These are phyloP conservation scores for Centella asiatica DNA, from an alignment of 129 eudicot genomes.

Conservation along the genomic window DNA sequence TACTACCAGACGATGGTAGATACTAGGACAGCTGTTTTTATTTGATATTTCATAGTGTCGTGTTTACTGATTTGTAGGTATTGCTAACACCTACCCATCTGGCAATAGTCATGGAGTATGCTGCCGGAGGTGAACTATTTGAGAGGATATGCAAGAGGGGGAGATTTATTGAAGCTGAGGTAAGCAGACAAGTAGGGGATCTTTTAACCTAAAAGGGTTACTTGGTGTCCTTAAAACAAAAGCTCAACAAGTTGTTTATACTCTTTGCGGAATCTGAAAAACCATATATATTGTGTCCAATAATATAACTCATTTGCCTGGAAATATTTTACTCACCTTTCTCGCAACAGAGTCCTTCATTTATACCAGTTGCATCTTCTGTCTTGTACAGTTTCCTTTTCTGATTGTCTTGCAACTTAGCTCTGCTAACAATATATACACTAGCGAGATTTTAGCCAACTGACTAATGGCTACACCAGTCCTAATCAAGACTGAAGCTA, in stretches of 20 bases:
- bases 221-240: not conserved
- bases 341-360: too few species aligned
- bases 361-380: not conserved
- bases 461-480: not conserved
- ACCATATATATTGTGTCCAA: not conserved
- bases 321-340: not conserved
- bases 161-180: slow-evolving; percentile 61
- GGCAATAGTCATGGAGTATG: slow-evolving; percentile 83
- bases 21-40: not conserved
- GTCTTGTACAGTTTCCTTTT: not conserved
- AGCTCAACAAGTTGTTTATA: not conserved
- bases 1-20: not conserved
- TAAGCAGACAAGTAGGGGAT: slow-evolving; percentile 4
- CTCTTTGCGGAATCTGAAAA: not conserved
- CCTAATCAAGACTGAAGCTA: not conserved
- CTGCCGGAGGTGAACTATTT: slow-evolving; percentile 79
- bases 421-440: not conserved
- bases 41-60: not conserved
- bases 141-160: slow-evolving; percentile 51
- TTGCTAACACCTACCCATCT: slow-evolving; percentile 69
- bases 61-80: slow-evolving; percentile 32
- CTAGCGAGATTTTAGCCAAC: not conserved
- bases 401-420: not conserved
- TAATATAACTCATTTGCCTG: too few species aligned
- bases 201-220: not conserved